Base-by-base conservation (phyloP, 345 rosid genomes). In the Acer negundo region DNA sequence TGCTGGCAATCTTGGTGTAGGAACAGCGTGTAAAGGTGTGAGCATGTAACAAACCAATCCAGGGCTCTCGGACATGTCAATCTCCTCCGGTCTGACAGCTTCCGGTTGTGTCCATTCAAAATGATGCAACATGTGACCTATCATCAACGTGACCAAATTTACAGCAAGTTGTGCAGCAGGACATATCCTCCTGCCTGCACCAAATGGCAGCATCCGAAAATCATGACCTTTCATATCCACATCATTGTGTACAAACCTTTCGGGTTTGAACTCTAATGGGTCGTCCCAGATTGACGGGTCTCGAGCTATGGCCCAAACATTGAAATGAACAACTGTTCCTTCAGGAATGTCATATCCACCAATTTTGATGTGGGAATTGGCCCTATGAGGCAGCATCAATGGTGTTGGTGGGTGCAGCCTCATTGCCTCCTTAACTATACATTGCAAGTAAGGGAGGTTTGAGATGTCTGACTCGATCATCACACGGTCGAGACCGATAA, bases 331-430 rank as follows among this genome's bases (percentile, higher is more conserved):
- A 2, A 78, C 53, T 0, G 88, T 66, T 47, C 85, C 88, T 56
- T 80, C 80, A 1, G 85, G 87, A 38, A 85, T 69, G 72, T 83
- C 81, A 2, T 83, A 85, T 59, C 90, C 87, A 22, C 89, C 86
- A 4, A 86, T 51, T 81, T 78, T 78, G 46, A 76, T 78, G 3
- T 83, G 62, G 38, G 77, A 72, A n/a, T 71, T 76, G 55, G 87
- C 88, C 71, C 65, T 82, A 53, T 88, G 90, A 0, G 91, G 91
- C 40, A 86, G 87, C 88, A 88, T 83, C 66, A 85, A 31, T 3
- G 86, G 87, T 3, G 87, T 88, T 38, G 90, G 85, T 0, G 87
- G 90, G 79, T 88, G 90, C 66, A 86, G 77, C 17, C 82, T 59
- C 15, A 75, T 72, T n/a, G 82, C 70, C 69, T 82, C 85, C 70